Evolutionary conservation across 1,284 basidiomycete species (phyloP).

Genomic region (Ganoderma boninense): DNA sequence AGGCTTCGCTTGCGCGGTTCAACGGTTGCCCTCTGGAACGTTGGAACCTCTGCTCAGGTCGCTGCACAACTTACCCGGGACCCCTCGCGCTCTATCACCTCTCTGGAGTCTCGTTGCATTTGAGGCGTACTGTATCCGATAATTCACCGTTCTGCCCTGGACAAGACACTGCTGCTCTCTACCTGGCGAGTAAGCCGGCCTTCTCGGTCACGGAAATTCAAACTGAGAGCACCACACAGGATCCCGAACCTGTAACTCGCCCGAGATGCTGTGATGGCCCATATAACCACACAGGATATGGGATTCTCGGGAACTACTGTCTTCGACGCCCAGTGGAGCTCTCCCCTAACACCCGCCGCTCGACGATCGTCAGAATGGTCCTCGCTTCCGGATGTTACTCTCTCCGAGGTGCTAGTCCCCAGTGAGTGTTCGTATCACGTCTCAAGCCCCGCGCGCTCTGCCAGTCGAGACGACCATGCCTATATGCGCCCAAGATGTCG

Average conservation of each 20-base stretch:
- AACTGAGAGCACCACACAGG: background rate
- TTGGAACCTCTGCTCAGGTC: background rate
- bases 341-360: background rate
- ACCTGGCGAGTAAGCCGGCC: background rate
- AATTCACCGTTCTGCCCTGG: background rate
- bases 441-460: background rate
- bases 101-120: background rate
- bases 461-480: background rate
- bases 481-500: background rate
- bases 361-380: background rate
- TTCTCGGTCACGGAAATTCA: background rate
- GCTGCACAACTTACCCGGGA: background rate
- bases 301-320: background rate
- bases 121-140: background rate
- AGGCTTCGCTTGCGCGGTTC: background rate
- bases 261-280: background rate
- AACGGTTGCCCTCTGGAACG: background rate
- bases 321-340: background rate
- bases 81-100: background rate
- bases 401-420: background rate
- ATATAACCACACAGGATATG: background rate
- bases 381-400: background rate
- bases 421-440: background rate
- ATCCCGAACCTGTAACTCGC: background rate
- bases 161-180: background rate